These are phyloP conservation scores for Myrica gale DNA, from an alignment of 306 rosid genomes.

Conservation along the genomic window DNA sequence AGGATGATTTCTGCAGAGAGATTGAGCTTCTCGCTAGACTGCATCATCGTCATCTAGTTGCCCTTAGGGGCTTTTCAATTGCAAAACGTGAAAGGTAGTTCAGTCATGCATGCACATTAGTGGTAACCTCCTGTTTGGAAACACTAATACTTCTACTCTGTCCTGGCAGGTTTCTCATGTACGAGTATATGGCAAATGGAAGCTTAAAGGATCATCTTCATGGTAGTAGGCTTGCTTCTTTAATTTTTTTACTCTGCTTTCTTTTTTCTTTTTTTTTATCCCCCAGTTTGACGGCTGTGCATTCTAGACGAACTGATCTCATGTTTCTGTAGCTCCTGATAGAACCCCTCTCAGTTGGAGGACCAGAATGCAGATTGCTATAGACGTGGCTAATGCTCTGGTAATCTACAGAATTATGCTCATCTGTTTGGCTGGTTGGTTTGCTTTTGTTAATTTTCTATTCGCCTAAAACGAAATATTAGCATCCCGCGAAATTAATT, in stretches of 20 bases:
- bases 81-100: slow-evolving; percentile 76
- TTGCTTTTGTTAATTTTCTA: slow-evolving; percentile 17
- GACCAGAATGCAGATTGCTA: slow-evolving; percentile 80
- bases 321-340: slow-evolving; percentile 59
- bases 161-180: slow-evolving; percentile 82
- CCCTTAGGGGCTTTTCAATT: slow-evolving; percentile 80
- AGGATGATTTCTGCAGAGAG: slow-evolving; percentile 87
- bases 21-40: slow-evolving; percentile 88
- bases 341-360: slow-evolving; percentile 84
- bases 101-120: slow-evolving; percentile 15
- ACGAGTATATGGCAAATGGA: slow-evolving; percentile 95
- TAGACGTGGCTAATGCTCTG: slow-evolving; percentile 95
- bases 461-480: not conserved
- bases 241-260: not conserved
- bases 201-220: slow-evolving; percentile 99
- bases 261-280: not conserved
- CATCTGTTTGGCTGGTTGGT: slow-evolving; percentile 15
- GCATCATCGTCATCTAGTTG: slow-evolving; percentile 96
- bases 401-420: slow-evolving; percentile 44
- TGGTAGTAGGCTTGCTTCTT: slow-evolving; percentile 56
- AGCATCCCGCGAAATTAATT: not conserved
- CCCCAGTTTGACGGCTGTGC: slow-evolving; percentile 16
- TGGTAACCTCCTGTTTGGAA: slow-evolving; percentile 32
- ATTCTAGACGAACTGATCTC: slow-evolving; percentile 23
- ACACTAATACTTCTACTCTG: slow-evolving; percentile 30